A percentile compares a stretch with the other conserved stretches of the same genome.
Conservation (phyloP, 345 rosid genomes). For the Lepidium didymum region DNA sequence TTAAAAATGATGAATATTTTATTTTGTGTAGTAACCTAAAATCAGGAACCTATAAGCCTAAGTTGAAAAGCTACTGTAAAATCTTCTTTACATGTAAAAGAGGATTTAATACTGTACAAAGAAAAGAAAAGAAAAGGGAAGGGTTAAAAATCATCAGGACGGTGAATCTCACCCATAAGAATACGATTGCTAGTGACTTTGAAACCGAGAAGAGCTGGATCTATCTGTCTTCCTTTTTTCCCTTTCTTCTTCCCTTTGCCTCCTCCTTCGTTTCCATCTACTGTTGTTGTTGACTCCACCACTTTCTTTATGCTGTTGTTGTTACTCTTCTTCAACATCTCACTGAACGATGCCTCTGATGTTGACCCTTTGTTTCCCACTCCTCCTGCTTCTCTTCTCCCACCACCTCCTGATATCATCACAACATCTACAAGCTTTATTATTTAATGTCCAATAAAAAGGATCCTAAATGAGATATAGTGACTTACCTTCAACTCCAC, state of each 20-base stretch:
- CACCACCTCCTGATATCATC: not conserved
- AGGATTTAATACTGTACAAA: not conserved
- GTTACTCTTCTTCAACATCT: slow-evolving; percentile 38
- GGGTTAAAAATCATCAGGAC: slow-evolving; percentile 53
- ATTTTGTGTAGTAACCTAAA: too few species aligned
- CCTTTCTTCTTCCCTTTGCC: slow-evolving; percentile 65
- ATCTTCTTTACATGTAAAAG: not conserved
- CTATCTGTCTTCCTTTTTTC: slow-evolving; percentile 82
- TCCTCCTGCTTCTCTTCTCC: not conserved
- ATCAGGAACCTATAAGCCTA: not conserved
- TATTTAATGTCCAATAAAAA: not conserved
- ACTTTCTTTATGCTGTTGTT: slow-evolving; percentile 15
- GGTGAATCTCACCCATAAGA: slow-evolving; percentile 87
- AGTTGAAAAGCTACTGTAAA: not conserved
- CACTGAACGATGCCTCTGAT: slow-evolving; percentile 70
- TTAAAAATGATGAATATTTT: too few species aligned
- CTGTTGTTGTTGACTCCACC: slow-evolving; percentile 15
- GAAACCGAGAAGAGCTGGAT: slow-evolving; percentile 86
- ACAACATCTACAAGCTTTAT: too few species aligned
- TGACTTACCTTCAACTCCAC: slow-evolving; percentile 38
- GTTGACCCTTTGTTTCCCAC: slow-evolving; percentile 41
- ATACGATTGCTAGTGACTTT: slow-evolving; percentile 89
- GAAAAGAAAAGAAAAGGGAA: not conserved
- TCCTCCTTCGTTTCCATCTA: slow-evolving; percentile 37
- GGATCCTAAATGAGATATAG: not conserved